Percentiles rank a stretch among this genome's conserved stretches.
Evolutionary conservation across 768 basidiomycete genomes (phyloP).

Genomic region (Agaricus sinodeliciosus): DNA sequence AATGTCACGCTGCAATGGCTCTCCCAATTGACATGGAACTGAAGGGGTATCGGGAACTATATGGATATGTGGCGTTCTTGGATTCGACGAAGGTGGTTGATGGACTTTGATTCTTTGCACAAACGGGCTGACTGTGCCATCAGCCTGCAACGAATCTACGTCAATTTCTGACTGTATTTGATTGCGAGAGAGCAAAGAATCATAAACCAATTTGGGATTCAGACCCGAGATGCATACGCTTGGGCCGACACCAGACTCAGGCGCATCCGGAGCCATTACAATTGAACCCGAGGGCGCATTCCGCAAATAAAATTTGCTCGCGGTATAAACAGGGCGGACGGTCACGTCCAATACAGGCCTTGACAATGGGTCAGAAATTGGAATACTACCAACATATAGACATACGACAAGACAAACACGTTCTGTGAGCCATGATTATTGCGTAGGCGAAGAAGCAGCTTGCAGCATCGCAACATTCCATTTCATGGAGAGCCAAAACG

Average conservation of each 20-base stretch:
- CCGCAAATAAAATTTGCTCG: conserved; percentile 11
- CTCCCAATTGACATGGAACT: neutral
- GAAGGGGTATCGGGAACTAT: neutral
- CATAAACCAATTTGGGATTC: neutral
- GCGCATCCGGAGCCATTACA: neutral
- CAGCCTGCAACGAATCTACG: neutral
- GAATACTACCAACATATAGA: neutral
- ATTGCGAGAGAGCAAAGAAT: neutral
- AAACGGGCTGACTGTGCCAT: neutral
- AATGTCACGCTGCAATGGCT: neutral
- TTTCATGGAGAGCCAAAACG: conserved; percentile 32
- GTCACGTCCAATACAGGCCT: conserved; percentile 19
- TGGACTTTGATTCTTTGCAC: neutral
- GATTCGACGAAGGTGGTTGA: neutral
- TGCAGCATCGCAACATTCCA: conserved; percentile 80
- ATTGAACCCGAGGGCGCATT: neutral
- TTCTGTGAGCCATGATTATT: conserved; percentile 25
- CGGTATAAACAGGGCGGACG: conserved; percentile 15
- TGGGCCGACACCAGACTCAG: neutral
- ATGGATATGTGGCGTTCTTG: neutral
- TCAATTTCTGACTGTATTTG: neutral
- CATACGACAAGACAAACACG: conserved; percentile 19
- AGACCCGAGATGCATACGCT: neutral
- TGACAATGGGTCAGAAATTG: conserved; percentile 19
- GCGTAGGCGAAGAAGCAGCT: conserved; percentile 42